Evolutionary conservation across 208 protist species (phyloP).

Genomic region (Trypanosoma avium): DNA sequence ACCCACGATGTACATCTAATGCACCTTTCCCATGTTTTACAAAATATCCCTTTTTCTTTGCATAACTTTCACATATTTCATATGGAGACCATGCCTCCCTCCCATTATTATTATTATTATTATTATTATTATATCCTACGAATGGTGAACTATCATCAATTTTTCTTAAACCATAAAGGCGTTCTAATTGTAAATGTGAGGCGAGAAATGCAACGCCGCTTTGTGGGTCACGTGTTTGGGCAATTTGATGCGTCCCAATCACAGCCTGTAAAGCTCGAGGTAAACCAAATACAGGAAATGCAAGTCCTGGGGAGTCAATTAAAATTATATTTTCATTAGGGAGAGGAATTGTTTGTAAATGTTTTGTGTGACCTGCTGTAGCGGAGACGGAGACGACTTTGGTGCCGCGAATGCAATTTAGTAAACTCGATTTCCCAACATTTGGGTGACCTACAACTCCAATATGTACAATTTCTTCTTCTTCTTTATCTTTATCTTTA

Average conservation of each 20-base stretch:
- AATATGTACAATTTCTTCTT: slow-evolving; percentile 51
- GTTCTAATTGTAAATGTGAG: slow-evolving; percentile 89
- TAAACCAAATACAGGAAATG: slow-evolving; percentile 86
- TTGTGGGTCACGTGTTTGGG: slow-evolving; percentile 96
- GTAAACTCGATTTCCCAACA: slow-evolving; percentile 95
- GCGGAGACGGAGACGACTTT: slow-evolving; percentile 94
- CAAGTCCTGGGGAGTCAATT: slow-evolving; percentile 95
- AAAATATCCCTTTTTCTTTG: slow-evolving; percentile 84
- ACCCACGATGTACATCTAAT: slow-evolving; percentile 88
- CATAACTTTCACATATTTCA: slow-evolving; percentile 93
- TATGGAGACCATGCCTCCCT: slow-evolving; percentile 83
- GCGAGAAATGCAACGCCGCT: slow-evolving; percentile 90
- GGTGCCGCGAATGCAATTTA: slow-evolving; percentile 95
- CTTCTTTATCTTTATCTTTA: not conserved
- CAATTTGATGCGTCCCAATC: slow-evolving; percentile 95
- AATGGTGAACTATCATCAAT: no score
- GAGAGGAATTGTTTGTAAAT: slow-evolving; percentile 95
- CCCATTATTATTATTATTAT: slow-evolving; percentile 22
- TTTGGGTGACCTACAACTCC: slow-evolving; percentile 92
- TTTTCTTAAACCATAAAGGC: slow-evolving; percentile 82
- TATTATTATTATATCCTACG: no score
- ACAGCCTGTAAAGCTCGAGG: slow-evolving; percentile 91
- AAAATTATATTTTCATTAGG: slow-evolving; percentile 81
- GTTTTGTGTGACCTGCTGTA: slow-evolving; percentile 97
- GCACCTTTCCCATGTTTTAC: slow-evolving; percentile 84